A percentile compares a stretch with the other conserved stretches of the same genome.
Evolutionary conservation across 306 rosid genomes (phyloP).

Genomic region (Lathyrus tuberosus): DNA sequence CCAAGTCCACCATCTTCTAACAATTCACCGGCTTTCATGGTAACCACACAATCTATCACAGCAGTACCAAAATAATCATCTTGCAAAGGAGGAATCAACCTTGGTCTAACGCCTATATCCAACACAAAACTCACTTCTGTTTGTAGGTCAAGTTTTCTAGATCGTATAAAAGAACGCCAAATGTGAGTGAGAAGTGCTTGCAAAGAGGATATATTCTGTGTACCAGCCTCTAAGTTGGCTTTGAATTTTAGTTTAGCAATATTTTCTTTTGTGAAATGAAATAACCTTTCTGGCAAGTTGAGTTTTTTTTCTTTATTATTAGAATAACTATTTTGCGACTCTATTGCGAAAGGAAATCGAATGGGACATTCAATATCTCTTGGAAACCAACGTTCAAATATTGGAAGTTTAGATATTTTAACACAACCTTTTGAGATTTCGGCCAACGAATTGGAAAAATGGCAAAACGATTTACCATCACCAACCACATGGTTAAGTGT

Average conservation of each 20-base stretch:
- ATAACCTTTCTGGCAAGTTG: slow-evolving; percentile 6
- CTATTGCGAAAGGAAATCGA: background rate
- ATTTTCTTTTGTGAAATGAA: slow-evolving; percentile 39
- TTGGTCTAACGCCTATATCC: slow-evolving; percentile 30
- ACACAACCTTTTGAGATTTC: no score
- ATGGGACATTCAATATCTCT: background rate
- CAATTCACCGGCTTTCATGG: background rate
- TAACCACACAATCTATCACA: background rate
- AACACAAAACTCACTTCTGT: slow-evolving; percentile 29
- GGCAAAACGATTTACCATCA: no score
- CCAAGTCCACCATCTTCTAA: slow-evolving; percentile 32
- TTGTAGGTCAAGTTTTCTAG: slow-evolving; percentile 11
- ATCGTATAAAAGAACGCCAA: slow-evolving; percentile 40
- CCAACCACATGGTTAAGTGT: no score
- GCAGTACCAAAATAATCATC: background rate
- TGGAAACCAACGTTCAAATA: slow-evolving; percentile 1
- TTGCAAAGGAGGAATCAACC: background rate
- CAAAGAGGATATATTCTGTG: slow-evolving; percentile 39
- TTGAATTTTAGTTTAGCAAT: slow-evolving; percentile 42
- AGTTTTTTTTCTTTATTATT: no score
- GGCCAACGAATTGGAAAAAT: no score
- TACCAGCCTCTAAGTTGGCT: slow-evolving; percentile 36
- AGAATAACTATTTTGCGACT: no score
- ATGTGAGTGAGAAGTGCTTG: slow-evolving; percentile 15
- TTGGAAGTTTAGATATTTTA: background rate